Conservation (phyloP, 2,329 filamentous ascomycete species). For the Microcera coccophila region DNA sequence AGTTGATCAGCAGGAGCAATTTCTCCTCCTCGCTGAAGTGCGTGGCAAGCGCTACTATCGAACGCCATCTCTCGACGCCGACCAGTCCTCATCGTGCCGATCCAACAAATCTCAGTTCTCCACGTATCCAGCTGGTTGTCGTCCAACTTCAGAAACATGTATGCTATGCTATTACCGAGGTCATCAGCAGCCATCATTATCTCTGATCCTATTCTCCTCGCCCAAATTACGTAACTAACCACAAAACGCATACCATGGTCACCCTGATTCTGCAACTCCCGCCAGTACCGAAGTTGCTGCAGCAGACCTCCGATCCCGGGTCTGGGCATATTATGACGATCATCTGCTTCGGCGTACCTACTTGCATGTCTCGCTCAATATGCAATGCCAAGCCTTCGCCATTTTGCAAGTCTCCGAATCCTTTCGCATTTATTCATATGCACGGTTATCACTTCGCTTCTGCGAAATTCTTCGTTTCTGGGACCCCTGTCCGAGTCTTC, state of each 20-base stretch:
- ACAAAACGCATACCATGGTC: not conserved
- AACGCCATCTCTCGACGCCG: too few species aligned
- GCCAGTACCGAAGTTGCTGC: not conserved
- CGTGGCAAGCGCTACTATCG: too few species aligned
- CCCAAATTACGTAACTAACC: not conserved
- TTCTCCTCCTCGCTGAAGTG: too few species aligned
- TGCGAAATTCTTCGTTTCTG: not conserved
- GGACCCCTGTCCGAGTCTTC: conserved; percentile 2
- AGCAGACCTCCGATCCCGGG: not conserved
- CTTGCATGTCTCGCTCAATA: not conserved
- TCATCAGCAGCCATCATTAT: not conserved
- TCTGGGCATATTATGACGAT: not conserved
- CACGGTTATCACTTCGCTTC: not conserved
- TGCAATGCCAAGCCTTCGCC: not conserved
- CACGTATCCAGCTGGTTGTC: too few species aligned
- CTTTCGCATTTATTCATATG: not conserved
- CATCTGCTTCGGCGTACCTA: not conserved
- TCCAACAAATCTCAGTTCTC: too few species aligned
- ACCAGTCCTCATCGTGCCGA: too few species aligned
- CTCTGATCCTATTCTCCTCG: not conserved
- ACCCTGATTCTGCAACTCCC: not conserved
- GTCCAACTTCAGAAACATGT: too few species aligned
- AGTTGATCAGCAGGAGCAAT: too few species aligned
- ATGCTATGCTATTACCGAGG: not conserved
- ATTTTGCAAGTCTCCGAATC: not conserved